Base-by-base conservation (phyloP, 495 filamentous ascomycete species). In the Penicillium goetzii region DNA sequence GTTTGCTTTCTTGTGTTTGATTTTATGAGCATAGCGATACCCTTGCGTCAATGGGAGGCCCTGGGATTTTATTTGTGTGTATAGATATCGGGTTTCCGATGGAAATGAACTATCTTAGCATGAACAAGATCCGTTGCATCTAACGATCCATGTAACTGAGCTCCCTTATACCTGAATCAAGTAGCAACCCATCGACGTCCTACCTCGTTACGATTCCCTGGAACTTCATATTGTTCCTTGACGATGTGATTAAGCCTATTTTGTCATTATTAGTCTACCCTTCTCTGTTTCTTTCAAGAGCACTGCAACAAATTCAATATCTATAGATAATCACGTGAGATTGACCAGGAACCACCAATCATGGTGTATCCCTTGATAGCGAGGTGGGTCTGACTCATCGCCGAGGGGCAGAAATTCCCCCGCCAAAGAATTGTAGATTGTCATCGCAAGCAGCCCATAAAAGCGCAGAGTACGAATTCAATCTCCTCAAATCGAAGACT, bases 1-100 rank as follows among this genome's bases (percentile, higher is more conserved):
- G 66, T 36, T 71, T 62, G 56, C 41, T 58, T 61, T 50, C 64
- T 41, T 58, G 26, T 62, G 17, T 56, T 40, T 62, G 32, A 23
- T 36, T 55, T 59, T 61, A 21, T 55, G 38, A 73, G 70, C 74
- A 76, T 78, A 78, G 72, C 77, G 77, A 79, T 79, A 79, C 77
- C 77, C 74, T 58, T 62, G 58, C 63, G 63, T 61, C 61, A 64
- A 26, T 56, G 64, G 63, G 40, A 60, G 59, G 40, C 65, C 62
- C 67, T 64, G 60, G 64, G 67, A 62, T 71, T 63, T 47, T 56
- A 36, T 59, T 62, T 69, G 64, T 69, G 66, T 43, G 55, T 64
- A 51, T 52, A 64, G 58, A 61, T 45, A 62, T 57, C 32, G 45
- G 53, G 53, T 43, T 53, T 47, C 47, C 47, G 12, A 49, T 32